Conservation (phyloP, 768 basidiomycete genomes). For the Boletus reticuloceps region DNA sequence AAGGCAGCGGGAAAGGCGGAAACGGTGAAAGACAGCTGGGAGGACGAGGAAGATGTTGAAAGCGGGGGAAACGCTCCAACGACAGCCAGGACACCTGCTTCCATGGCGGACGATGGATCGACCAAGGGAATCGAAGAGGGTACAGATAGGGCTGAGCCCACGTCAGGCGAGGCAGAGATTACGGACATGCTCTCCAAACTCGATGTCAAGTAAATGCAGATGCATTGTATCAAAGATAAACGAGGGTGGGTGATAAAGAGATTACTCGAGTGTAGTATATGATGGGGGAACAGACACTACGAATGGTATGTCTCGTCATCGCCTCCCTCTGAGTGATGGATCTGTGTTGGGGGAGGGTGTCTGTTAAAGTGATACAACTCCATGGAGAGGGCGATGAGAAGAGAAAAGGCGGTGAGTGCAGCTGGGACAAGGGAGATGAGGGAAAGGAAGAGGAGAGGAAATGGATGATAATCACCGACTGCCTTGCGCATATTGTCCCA, state of each 20-base stretch:
- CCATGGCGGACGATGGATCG: background rate
- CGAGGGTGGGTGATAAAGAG: background rate
- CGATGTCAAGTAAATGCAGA: slow-evolving; percentile 41
- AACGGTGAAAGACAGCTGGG: slow-evolving; percentile 73
- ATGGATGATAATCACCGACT: slow-evolving; percentile 51
- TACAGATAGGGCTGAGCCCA: background rate
- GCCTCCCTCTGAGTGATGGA: background rate
- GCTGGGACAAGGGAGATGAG: slow-evolving; percentile 37
- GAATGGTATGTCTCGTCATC: slow-evolving; percentile 12
- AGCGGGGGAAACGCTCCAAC: slow-evolving; percentile 7
- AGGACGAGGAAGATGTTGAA: slow-evolving; percentile 63
- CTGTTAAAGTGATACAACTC: slow-evolving; percentile 53
- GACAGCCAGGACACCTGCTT: slow-evolving; percentile 13
- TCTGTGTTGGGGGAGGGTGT: background rate
- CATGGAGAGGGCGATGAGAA: slow-evolving; percentile 69
- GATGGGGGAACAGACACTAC: slow-evolving; percentile 7
- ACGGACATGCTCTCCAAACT: slow-evolving; percentile 56
- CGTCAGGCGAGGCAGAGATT: slow-evolving; percentile 32
- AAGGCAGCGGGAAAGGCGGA: slow-evolving; percentile 51
- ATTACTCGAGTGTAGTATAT: slow-evolving; percentile 18
- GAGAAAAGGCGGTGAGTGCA: slow-evolving; percentile 60
- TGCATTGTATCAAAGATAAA: background rate
- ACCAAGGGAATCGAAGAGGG: background rate
- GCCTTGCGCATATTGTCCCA: slow-evolving; percentile 89
- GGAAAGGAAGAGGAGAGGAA: background rate